Conservation (phyloP, 73 alveolate genomes). For the Blepharisma japonicum region DNA sequence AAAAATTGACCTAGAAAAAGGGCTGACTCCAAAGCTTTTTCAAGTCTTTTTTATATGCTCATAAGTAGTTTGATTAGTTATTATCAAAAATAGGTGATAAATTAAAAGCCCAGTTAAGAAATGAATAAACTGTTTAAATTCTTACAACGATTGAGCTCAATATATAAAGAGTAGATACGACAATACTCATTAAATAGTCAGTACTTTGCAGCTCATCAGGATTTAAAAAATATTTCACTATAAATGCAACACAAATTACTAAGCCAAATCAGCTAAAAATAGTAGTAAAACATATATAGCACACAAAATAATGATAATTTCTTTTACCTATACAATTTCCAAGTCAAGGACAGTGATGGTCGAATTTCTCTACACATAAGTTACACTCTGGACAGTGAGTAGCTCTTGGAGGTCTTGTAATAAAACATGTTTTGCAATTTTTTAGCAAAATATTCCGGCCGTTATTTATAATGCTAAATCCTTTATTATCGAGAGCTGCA, state of each 20-base stretch:
- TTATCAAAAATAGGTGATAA: no score
- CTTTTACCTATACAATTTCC: constrained; percentile 43
- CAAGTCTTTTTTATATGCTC: no score
- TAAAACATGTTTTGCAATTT: constrained; percentile 33
- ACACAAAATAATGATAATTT: constrained; percentile 24
- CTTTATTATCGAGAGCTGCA: background rate
- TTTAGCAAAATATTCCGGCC: background rate
- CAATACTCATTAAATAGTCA: no score
- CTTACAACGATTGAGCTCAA: no score
- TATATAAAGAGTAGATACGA: no score
- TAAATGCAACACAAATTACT: background rate
- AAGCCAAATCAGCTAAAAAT: background rate
- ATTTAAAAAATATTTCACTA: no score
- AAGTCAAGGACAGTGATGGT: constrained; percentile 54
- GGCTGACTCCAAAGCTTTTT: no score
- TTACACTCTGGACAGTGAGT: constrained; percentile 51
- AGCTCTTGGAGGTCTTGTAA: constrained; percentile 40
- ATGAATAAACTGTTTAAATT: no score
- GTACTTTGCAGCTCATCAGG: no score
- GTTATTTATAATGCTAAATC: background rate
- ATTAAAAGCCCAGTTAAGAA: no score
- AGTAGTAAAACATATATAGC: constrained; percentile 1
- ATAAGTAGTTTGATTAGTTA: no score
- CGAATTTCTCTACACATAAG: constrained; percentile 37
- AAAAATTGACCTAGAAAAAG: no score